These are phyloP conservation scores for Plasmodium berghei DNA, from an alignment of 169 alveolate genomes.

Conservation along the genomic window DNA sequence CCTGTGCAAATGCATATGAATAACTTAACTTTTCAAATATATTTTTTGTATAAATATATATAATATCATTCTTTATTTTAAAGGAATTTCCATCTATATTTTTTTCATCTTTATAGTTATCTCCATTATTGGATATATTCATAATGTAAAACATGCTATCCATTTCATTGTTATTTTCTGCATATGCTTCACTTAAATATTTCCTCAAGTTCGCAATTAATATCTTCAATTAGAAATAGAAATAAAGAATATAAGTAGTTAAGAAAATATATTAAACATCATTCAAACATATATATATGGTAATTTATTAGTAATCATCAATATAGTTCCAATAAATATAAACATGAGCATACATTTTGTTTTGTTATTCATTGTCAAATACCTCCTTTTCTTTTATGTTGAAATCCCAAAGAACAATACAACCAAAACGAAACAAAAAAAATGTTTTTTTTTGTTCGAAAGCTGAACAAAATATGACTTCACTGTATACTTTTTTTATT, in stretches of 20 bases:
- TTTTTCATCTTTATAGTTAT: slow-evolving; percentile 53
- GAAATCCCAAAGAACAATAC: slow-evolving; percentile 85
- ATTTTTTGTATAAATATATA: slow-evolving; percentile 83
- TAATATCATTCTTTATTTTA: slow-evolving; percentile 85
- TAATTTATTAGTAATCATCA: not conserved
- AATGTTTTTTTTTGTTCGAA: slow-evolving; percentile 74
- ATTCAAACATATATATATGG: not conserved
- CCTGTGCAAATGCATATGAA: slow-evolving; percentile 90
- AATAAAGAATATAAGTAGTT: not conserved
- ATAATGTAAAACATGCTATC: slow-evolving; percentile 67
- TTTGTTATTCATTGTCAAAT: not conserved
- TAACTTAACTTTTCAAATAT: slow-evolving; percentile 84
- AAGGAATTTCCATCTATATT: slow-evolving; percentile 80
- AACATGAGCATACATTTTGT: not conserved
- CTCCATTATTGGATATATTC: slow-evolving; percentile 28
- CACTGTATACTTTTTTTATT: slow-evolving; percentile 81
- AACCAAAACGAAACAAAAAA: slow-evolving; percentile 82
- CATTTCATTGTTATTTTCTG: slow-evolving; percentile 55
- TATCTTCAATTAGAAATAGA: not conserved
- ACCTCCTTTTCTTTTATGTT: slow-evolving; percentile 79
- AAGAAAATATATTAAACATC: not conserved
- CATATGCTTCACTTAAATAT: slow-evolving; percentile 62
- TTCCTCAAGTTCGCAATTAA: slow-evolving; percentile 29
- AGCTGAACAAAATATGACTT: slow-evolving; percentile 80
- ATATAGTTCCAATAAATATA: not conserved